Evolutionary conservation across 768 basidiomycete species (phyloP).

Genomic region (Amanita fuliginea): DNA sequence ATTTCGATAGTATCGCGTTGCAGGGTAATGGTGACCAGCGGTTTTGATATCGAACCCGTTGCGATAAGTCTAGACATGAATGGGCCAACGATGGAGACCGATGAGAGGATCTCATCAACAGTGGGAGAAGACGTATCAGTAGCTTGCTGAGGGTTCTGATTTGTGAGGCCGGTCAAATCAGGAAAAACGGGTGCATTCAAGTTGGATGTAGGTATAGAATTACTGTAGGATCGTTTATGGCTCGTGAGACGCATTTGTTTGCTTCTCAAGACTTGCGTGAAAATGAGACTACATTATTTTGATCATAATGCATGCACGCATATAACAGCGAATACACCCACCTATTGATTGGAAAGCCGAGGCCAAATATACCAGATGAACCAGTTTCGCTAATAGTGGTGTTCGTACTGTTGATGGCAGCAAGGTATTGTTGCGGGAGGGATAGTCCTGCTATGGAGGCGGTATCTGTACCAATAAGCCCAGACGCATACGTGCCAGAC

Average conservation of each 20-base stretch:
- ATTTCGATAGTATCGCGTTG: slow-evolving; percentile 61
- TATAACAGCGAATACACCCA: slow-evolving; percentile 14
- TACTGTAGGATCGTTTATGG: background rate
- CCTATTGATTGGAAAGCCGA: slow-evolving; percentile 71
- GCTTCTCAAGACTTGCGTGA: background rate
- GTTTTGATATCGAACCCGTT: slow-evolving; percentile 22
- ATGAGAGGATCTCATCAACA: slow-evolving; percentile 20
- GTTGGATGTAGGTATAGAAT: background rate
- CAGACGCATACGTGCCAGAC: slow-evolving; percentile 59
- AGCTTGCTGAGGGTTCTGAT: background rate
- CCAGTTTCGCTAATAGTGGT: slow-evolving; percentile 47
- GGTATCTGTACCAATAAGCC: slow-evolving; percentile 48
- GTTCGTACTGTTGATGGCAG: slow-evolving; percentile 59
- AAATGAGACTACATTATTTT: background rate
- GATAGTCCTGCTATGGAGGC: slow-evolving; percentile 43
- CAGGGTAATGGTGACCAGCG: slow-evolving; percentile 47
- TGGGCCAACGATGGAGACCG: slow-evolving; percentile 32
- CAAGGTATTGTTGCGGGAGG: slow-evolving; percentile 45
- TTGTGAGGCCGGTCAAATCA: background rate
- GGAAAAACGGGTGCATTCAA: slow-evolving; percentile 5
- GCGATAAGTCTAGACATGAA: slow-evolving; percentile 35
- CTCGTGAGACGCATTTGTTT: too few relatives aligned
- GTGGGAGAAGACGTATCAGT: slow-evolving; percentile 7
- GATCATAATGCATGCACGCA: background rate
- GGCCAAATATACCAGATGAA: slow-evolving; percentile 58